Percentiles rank a stretch among this genome's conserved stretches.
Evolutionary conservation across 257 asterid species (phyloP).

Genomic region (Coffea eugenioides): DNA sequence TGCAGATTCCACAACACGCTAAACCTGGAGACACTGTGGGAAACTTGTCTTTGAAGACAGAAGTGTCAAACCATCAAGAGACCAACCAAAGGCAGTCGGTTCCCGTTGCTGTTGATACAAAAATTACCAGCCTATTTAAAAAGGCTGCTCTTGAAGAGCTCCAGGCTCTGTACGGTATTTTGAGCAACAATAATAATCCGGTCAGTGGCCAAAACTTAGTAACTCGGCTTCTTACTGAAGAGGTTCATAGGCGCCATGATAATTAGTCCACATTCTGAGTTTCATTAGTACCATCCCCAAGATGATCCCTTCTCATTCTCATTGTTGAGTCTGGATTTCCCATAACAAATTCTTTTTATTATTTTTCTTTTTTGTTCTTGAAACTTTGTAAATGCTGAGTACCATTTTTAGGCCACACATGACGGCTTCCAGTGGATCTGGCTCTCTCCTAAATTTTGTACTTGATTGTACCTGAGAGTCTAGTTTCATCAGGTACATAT

Average conservation of each 20-base stretch:
- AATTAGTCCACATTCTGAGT: neutral
- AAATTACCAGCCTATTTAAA: conserved; percentile 54
- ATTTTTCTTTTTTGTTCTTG: too few species aligned
- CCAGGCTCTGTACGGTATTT: conserved; percentile 51
- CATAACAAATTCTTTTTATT: conserved; percentile 11
- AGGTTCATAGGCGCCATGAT: conserved; percentile 48
- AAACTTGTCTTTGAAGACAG: conserved; percentile 38
- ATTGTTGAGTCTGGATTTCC: conserved; percentile 15
- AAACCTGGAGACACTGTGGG: conserved; percentile 24
- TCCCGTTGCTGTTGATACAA: conserved; percentile 31
- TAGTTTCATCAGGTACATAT: conserved; percentile 29
- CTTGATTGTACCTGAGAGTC: conserved; percentile 30
- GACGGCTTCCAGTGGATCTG: conserved; percentile 20
- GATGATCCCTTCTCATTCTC: conserved; percentile 25
- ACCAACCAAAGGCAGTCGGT: conserved; percentile 15
- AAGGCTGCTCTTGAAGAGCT: conserved; percentile 77
- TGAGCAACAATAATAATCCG: conserved; percentile 36
- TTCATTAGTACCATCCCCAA: conserved; percentile 30
- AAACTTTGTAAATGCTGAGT: conserved; percentile 42
- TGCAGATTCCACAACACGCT: conserved; percentile 63
- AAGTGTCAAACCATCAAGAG: conserved; percentile 41
- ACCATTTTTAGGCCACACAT: conserved; percentile 39
- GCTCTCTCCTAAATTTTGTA: conserved; percentile 26
- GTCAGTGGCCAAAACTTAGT: conserved; percentile 44
- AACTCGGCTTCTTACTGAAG: conserved; percentile 56